phyloP scores from a whole-genome alignment of 352 stramenopile species.

The Nothophytophthora sp. region DNA sequence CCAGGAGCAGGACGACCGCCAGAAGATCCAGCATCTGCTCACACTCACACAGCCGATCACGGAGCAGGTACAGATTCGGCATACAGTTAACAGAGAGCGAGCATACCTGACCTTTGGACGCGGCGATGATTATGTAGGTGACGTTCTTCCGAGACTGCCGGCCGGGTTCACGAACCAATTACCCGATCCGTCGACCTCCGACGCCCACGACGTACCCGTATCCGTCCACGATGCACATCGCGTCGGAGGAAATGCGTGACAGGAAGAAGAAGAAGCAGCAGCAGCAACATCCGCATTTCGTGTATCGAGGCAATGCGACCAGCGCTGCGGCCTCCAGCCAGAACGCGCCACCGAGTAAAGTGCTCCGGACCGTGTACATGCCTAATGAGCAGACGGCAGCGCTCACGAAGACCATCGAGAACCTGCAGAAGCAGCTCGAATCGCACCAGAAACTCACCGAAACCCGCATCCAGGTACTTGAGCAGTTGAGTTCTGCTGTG shows the following conservation, averaged over 20 bases:
- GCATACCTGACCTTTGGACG: too few species aligned
- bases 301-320: slow-evolving; percentile 12
- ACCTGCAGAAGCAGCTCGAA: slow-evolving; percentile 62
- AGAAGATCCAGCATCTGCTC: slow-evolving; percentile 84
- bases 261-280: slow-evolving; percentile 24
- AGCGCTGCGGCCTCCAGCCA: slow-evolving; percentile 15
- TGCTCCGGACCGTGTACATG: slow-evolving; percentile 81
- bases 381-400: slow-evolving; percentile 64
- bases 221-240: slow-evolving; percentile 80
- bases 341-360: slow-evolving; percentile 26
- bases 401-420: slow-evolving; percentile 52
- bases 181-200: slow-evolving; percentile 31
- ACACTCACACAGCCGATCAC: slow-evolving; percentile 79
- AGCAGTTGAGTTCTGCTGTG: neutral
- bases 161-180: slow-evolving; percentile 50
- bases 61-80: slow-evolving; percentile 50
- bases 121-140: too few species aligned
- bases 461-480: slow-evolving; percentile 55
- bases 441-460: slow-evolving; percentile 55
- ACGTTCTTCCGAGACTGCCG: slow-evolving; percentile 78
- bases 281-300: slow-evolving; percentile 15
- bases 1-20: slow-evolving; percentile 71
- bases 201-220: slow-evolving; percentile 54
- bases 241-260: slow-evolving; percentile 46
- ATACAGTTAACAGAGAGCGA: neutral